Evolutionary conservation across 345 rosid species (phyloP).

Genomic region (Pistacia integerrima): DNA sequence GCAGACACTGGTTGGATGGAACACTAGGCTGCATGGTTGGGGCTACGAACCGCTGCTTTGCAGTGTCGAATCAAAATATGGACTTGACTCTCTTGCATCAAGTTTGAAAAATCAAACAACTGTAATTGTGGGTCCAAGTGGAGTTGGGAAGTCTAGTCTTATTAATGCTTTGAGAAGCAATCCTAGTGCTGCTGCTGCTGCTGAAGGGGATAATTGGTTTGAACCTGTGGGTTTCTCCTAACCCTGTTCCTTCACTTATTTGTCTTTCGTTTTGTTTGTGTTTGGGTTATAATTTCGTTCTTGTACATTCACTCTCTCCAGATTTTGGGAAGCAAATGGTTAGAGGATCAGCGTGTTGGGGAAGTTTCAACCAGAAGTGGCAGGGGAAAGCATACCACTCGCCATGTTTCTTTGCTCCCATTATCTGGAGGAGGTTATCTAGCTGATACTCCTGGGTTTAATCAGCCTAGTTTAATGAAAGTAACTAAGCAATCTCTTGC

Average conservation of each 20-base stretch:
- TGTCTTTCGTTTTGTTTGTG: not conserved
- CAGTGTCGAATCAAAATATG: slow-evolving; percentile 67
- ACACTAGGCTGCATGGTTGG: slow-evolving; percentile 64
- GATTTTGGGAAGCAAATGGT: slow-evolving; percentile 80
- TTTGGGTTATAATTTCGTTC: not conserved
- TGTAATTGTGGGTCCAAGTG: slow-evolving; percentile 98
- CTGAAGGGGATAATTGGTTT: slow-evolving; percentile 61
- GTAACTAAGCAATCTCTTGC: slow-evolving; percentile 92
- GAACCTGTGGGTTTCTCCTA: slow-evolving; percentile 60
- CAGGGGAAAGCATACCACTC: slow-evolving; percentile 89
- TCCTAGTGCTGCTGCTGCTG: slow-evolving; percentile 29
- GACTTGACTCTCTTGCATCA: slow-evolving; percentile 65
- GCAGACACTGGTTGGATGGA: slow-evolving; percentile 71
- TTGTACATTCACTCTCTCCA: slow-evolving; percentile 21
- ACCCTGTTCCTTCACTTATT: not conserved
- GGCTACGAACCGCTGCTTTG: slow-evolving; percentile 83
- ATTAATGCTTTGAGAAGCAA: slow-evolving; percentile 75
- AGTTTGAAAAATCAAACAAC: slow-evolving; percentile 71
- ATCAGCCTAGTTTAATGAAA: slow-evolving; percentile 85
- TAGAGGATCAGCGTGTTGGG: slow-evolving; percentile 76
- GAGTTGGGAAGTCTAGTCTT: slow-evolving; percentile 94
- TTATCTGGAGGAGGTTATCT: slow-evolving; percentile 77
- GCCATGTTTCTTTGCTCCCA: slow-evolving; percentile 82
- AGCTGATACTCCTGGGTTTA: slow-evolving; percentile 97
- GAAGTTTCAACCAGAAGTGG: slow-evolving; percentile 87